Conservation (phyloP, 208 protist genomes). For the Trypanosoma cruzi region DNA sequence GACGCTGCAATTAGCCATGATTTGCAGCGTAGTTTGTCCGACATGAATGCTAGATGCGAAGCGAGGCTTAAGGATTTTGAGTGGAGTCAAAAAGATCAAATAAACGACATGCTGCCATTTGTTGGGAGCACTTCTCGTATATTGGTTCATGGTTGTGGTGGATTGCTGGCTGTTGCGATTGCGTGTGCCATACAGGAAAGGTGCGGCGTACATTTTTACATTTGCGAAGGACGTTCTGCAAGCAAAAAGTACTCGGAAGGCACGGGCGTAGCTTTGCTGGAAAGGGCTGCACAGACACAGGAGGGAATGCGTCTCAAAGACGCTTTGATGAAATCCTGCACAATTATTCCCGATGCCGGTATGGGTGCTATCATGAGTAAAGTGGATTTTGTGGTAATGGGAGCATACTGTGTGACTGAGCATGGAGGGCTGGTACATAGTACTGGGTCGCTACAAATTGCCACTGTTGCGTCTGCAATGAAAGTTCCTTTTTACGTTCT, state of each 20-base stretch:
- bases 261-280: slow-evolving; percentile 50
- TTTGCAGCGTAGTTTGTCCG: slow-evolving; percentile 48
- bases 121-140: slow-evolving; percentile 75
- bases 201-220: slow-evolving; percentile 85
- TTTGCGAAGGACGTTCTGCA: slow-evolving; percentile 75
- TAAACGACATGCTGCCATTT: slow-evolving; percentile 89
- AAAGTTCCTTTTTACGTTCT: slow-evolving; percentile 99
- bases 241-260: slow-evolving; percentile 52
- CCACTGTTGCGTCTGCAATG: slow-evolving; percentile 94
- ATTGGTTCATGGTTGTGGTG: slow-evolving; percentile 83
- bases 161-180: slow-evolving; percentile 73
- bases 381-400: slow-evolving; percentile 97
- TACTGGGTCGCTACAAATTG: slow-evolving; percentile 97
- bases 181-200: slow-evolving; percentile 78
- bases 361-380: slow-evolving; percentile 84
- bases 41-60: slow-evolving; percentile 74
- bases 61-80: slow-evolving; percentile 59
- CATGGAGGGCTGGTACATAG: slow-evolving; percentile 99
- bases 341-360: slow-evolving; percentile 89
- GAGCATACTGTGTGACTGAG: slow-evolving; percentile 98
- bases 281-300: slow-evolving; percentile 52
- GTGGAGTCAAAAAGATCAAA: slow-evolving; percentile 75
- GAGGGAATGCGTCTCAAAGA: slow-evolving; percentile 65
- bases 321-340: slow-evolving; percentile 65
- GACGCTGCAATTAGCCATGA: slow-evolving; percentile 56